phyloP scores from a whole-genome alignment of 257 asterid species.

The Fraxinus americana region DNA sequence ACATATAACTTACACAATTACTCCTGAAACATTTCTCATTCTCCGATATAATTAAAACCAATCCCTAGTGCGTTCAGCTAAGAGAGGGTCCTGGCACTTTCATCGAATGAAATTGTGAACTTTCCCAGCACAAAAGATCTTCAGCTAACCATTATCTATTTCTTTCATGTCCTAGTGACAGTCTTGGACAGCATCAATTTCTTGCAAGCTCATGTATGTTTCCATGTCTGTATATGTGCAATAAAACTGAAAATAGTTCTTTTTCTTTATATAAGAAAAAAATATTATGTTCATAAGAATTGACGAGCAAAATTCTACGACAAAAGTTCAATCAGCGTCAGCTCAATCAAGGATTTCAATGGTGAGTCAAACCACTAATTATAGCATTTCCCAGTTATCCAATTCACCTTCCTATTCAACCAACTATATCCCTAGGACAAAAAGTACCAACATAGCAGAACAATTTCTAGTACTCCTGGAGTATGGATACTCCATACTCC shows the following conservation, averaged over 20 bases:
- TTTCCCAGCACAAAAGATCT: not conserved
- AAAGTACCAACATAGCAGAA: not conserved
- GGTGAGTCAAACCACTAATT: not conserved
- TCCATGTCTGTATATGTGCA: not conserved
- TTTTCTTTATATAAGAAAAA: not conserved
- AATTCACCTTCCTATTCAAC: not conserved
- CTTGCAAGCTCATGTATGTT: not conserved
- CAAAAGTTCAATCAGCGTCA: not conserved
- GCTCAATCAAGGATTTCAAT: not conserved
- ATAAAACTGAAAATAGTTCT: not conserved
- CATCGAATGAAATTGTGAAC: not conserved
- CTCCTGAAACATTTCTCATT: not conserved
- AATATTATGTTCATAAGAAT: not conserved
- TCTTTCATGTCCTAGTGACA: not conserved
- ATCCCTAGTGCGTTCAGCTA: not conserved
- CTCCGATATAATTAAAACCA: not conserved
- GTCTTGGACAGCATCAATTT: not conserved
- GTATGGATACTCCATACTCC: too few species aligned
- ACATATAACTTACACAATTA: not conserved
- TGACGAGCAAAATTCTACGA: not conserved
- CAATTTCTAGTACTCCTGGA: too few species aligned
- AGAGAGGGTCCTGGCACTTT: not conserved
- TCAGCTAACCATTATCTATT: not conserved
- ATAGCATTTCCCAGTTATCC: not conserved
- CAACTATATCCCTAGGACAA: not conserved